Base-by-base conservation (phyloP, 2,329 filamentous ascomycete genomes). In the Phialocephala subalpina region DNA sequence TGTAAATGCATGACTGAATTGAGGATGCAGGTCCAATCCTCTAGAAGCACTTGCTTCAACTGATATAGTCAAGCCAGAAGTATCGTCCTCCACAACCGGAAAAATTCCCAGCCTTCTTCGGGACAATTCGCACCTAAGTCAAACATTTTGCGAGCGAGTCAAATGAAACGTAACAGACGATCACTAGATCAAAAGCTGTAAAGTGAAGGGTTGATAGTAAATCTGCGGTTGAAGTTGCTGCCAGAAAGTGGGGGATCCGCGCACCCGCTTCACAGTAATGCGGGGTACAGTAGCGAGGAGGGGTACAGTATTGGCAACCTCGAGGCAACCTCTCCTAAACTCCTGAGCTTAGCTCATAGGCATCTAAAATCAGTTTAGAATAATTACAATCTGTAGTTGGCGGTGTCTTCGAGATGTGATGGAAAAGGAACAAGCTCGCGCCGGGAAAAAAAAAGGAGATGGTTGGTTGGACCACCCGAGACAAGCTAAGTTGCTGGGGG, bases 121-220 rank as follows among this genome's bases (percentile, higher is more conserved):
- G 45, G n/a, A 49, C 45, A 49, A 49, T 49, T 22, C 11, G 7
- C 2, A 49, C 45, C 45, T 49, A 49, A 14, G 3, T 7, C 7
- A 25, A 49, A n/a, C 45, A 49, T 49, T 49, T 49, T 25, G 45
- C n/a, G 20, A 22, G n/a, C 18, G 20, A 25, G n/a, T 49, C 11
- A 49, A 49, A 49, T 49, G 45, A 49, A 49, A 49, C 45, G 45
- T 49, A 49, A 22, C 45, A 49, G 45, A n/a, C 45, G 45, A 49
- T 49, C 45, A 49, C 45, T 49, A 12, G n/a, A 49, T 9, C 45
- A 6, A 49, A 7, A 22, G n/a, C 4, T 49, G n/a, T n/a, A 49
- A 22, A 49, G n/a, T 49, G 20, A 49, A n/a, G 20, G 22, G 7
- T 49, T 8, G 4, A 11, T n/a, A n/a, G 22, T 11, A 20, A 22